These are phyloP conservation scores for Hibiscus syriacus DNA, from an alignment of 345 rosid species.

Conservation along the genomic window DNA sequence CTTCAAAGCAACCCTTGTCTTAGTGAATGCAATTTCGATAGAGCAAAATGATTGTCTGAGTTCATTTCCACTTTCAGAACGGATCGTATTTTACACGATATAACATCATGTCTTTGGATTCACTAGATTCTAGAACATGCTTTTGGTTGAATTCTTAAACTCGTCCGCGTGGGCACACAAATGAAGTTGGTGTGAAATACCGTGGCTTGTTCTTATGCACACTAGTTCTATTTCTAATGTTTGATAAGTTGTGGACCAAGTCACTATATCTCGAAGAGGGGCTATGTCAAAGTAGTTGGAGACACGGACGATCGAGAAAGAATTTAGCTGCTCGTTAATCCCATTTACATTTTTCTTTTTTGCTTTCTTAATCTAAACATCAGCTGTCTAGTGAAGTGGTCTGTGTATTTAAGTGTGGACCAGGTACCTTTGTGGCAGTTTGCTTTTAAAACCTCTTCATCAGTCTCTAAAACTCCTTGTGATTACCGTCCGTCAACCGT, in stretches of 20 bases:
- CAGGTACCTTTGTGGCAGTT: neutral
- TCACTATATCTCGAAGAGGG: neutral
- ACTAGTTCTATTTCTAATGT: neutral
- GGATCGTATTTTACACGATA: neutral
- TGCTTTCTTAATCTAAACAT: neutral
- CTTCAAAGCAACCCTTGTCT: neutral
- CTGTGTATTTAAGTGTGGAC: neutral
- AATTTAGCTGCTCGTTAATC: neutral
- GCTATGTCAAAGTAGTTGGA: neutral
- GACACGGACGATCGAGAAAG: neutral
- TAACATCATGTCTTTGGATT: neutral
- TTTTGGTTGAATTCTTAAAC: neutral
- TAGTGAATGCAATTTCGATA: neutral
- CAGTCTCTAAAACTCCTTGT: neutral
- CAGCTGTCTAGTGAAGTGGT: neutral
- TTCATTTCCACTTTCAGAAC: neutral
- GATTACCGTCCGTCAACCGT: neutral
- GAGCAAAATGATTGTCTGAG: neutral
- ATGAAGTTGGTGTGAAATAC: neutral
- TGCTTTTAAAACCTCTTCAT: neutral
- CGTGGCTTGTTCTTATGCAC: neutral
- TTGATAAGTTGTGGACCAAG: neutral
- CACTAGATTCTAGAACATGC: neutral
- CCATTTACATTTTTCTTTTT: neutral
- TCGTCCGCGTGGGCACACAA: neutral